phyloP scores from a whole-genome alignment of 2,329 filamentous ascomycete genomes.

The Cytospora piceicola region DNA sequence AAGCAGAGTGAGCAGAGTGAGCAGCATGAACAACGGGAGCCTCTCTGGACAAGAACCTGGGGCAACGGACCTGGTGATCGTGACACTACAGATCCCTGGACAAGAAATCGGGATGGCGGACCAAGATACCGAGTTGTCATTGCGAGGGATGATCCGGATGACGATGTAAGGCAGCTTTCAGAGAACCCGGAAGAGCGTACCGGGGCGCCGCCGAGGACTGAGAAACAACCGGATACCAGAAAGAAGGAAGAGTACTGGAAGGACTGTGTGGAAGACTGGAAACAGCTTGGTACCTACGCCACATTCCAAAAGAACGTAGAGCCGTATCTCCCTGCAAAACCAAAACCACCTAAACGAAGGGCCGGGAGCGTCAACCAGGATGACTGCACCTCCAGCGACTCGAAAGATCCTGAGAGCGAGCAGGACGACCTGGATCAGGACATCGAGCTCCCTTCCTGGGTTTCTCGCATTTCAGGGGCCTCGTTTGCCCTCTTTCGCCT shows the following conservation, averaged over 20 bases:
- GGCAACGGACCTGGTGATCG: no score
- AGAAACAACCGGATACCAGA: background rate
- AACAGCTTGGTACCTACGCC: background rate
- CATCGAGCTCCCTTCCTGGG: constrained; percentile 39
- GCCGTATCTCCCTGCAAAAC: background rate
- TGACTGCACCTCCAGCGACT: background rate
- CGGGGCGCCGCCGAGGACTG: background rate
- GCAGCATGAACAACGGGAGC: no score
- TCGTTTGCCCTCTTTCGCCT: constrained; percentile 35
- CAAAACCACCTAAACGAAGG: background rate
- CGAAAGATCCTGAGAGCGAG: background rate
- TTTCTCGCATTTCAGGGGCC: constrained; percentile 34
- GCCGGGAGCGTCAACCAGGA: background rate
- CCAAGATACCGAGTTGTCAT: background rate
- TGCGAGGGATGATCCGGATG: background rate
- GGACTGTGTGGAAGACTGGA: background rate
- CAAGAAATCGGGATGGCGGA: background rate
- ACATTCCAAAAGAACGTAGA: background rate
- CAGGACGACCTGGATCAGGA: background rate
- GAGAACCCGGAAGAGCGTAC: background rate
- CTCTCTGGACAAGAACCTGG: background rate
- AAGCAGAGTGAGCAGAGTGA: background rate
- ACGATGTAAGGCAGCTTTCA: background rate
- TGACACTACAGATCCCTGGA: background rate
- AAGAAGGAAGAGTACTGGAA: background rate